Evolutionary conservation across 305 asterid species (phyloP).

Genomic region (Fraxinus paxiana): DNA sequence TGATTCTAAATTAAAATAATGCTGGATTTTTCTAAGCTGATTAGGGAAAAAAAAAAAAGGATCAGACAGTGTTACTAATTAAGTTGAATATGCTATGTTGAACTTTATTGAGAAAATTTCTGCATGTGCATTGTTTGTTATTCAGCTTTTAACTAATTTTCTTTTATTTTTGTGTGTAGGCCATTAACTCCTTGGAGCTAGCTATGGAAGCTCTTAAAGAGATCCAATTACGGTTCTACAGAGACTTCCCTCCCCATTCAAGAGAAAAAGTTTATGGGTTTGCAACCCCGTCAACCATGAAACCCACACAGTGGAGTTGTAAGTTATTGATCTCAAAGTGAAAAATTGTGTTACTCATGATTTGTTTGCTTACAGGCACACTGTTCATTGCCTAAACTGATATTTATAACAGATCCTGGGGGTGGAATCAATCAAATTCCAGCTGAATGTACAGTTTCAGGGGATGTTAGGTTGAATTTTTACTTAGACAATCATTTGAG

Average conservation of each 20-base stretch:
- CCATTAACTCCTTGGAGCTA: constrained; percentile 89
- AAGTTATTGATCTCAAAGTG: constrained; percentile 32
- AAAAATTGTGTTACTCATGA: constrained; percentile 10
- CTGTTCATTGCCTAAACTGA: constrained; percentile 18
- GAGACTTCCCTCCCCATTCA: constrained; percentile 85
- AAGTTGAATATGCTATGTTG: not conserved
- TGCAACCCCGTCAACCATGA: constrained; percentile 96
- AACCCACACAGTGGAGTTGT: constrained; percentile 97
- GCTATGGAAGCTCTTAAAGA: constrained; percentile 90
- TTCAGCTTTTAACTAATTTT: not conserved
- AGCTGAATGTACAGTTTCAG: constrained; percentile 74
- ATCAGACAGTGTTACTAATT: not conserved
- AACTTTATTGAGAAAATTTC: not conserved
- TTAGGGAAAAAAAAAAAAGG: not conserved
- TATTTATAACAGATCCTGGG: constrained; percentile 71
- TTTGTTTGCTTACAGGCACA: constrained; percentile 14
- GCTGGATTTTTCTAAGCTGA: not conserved
- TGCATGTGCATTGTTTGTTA: constrained; percentile 4
- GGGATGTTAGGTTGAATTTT: constrained; percentile 78
- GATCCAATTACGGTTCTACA: constrained; percentile 68
- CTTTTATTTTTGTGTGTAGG: constrained; percentile 39
- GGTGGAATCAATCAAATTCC: constrained; percentile 98
- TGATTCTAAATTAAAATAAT: not conserved
- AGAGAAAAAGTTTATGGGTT: constrained; percentile 68
- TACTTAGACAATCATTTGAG: constrained; percentile 9